Evolutionary conservation across 2,329 filamentous ascomycete species (phyloP).

Genomic region (Pseudogymnoascus sp.): DNA sequence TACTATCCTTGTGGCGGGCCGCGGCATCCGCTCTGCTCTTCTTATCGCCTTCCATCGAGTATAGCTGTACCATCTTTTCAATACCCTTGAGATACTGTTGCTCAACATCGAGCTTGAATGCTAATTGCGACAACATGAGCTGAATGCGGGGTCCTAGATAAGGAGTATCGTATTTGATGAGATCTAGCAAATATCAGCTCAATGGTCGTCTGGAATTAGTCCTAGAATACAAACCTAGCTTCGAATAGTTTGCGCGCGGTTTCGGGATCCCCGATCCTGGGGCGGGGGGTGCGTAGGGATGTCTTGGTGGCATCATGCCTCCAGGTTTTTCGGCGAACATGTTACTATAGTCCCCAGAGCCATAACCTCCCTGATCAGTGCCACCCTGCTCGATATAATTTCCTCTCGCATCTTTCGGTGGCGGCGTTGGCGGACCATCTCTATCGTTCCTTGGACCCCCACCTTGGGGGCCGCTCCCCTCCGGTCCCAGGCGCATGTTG

Average conservation of each 20-base stretch:
- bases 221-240: slow-evolving; percentile 63
- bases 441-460: slow-evolving; percentile 39
- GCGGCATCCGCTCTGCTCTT: slow-evolving; percentile 94
- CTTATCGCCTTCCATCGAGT: slow-evolving; percentile 93
- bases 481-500: slow-evolving; percentile 55
- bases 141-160: slow-evolving; percentile 96
- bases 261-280: slow-evolving; percentile 67
- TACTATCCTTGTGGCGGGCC: slow-evolving; percentile 83
- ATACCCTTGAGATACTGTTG: slow-evolving; percentile 98
- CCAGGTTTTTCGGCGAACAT: slow-evolving; percentile 34
- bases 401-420: slow-evolving; percentile 62
- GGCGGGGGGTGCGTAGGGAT: slow-evolving; percentile 69
- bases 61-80: slow-evolving; percentile 98
- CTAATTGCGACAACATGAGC: slow-evolving; percentile 96
- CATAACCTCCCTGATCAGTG: slow-evolving; percentile 57
- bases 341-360: slow-evolving; percentile 47
- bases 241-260: slow-evolving; percentile 83
- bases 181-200: slow-evolving; percentile 49
- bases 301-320: slow-evolving; percentile 70
- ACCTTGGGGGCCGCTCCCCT: slow-evolving; percentile 32
- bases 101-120: slow-evolving; percentile 98
- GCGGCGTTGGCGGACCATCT: slow-evolving; percentile 53
- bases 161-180: slow-evolving; percentile 97
- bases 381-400: slow-evolving; percentile 37
- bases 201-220: slow-evolving; percentile 12